These are phyloP conservation scores for Fagopyrum esculentum DNA, from an alignment of 148 eudicot species.

Conservation along the genomic window DNA sequence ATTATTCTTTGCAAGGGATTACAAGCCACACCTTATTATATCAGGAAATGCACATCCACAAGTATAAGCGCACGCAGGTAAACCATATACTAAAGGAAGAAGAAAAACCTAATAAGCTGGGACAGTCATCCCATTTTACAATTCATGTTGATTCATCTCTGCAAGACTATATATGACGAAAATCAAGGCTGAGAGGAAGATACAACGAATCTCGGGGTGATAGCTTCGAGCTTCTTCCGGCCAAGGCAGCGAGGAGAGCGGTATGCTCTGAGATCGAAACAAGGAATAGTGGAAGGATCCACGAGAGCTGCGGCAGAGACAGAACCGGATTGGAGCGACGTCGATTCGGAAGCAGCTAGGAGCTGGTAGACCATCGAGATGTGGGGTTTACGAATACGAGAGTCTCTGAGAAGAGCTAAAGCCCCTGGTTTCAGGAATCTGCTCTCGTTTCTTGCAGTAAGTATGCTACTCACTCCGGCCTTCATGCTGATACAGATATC, in stretches of 20 bases:
- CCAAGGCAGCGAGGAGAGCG: slow-evolving; percentile 7
- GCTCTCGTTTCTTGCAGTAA: not conserved
- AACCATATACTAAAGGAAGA: not conserved
- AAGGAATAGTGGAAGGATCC: not conserved
- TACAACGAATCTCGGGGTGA: slow-evolving; percentile 4
- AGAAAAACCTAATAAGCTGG: too few relatives aligned
- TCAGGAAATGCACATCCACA: not conserved
- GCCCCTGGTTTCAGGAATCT: slow-evolving; percentile 16
- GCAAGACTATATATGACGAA: not conserved
- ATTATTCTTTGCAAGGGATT: too few relatives aligned
- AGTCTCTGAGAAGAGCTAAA: slow-evolving; percentile 15
- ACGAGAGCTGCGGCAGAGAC: not conserved
- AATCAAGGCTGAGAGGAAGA: slow-evolving; percentile 5
- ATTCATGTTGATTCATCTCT: too few relatives aligned
- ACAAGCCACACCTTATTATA: too few relatives aligned
- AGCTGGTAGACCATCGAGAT: not conserved
- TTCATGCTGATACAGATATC: not conserved
- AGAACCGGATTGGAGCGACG: not conserved
- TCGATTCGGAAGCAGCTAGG: not conserved
- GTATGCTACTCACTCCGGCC: not conserved
- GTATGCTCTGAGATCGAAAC: slow-evolving; percentile 3
- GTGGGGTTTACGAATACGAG: slow-evolving; percentile 6
- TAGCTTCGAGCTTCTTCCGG: slow-evolving; percentile 11
- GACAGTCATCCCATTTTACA: too few relatives aligned
- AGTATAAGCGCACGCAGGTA: not conserved